Conservation (phyloP, 371 early-diverging fungal genomes). For the Mucor ambiguus region DNA sequence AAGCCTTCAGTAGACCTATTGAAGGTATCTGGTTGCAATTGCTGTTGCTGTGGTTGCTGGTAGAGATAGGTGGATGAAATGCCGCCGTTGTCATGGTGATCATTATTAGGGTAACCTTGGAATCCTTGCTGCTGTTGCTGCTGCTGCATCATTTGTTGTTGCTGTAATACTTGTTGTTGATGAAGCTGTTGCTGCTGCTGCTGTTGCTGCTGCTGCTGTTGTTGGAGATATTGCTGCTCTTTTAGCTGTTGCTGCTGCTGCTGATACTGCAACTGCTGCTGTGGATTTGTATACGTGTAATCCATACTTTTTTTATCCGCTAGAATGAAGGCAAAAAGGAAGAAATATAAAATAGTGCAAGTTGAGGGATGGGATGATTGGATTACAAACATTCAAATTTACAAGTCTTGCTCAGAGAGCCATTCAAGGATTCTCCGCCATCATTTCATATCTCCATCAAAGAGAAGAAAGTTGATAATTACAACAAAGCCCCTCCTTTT, state of each 20-base stretch:
- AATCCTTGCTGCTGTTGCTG: constrained; percentile 17
- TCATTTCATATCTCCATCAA: neutral
- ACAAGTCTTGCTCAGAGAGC: neutral
- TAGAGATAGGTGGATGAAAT: constrained; percentile 25
- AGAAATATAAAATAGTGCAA: neutral
- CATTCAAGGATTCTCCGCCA: neutral
- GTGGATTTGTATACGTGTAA: constrained; percentile 28
- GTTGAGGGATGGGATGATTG: neutral
- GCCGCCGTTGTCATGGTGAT: neutral
- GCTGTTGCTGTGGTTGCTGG: constrained; percentile 27
- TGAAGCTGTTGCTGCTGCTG: constrained; percentile 13
- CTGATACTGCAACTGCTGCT: constrained; percentile 6
- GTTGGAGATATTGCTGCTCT: constrained; percentile 5
- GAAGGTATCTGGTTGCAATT: constrained; percentile 28
- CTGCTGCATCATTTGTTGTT: constrained; percentile 7
- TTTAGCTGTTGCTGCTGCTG: constrained; percentile 4
- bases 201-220: constrained; percentile 9
- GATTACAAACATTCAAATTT: neutral
- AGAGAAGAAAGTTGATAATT: too few species aligned
- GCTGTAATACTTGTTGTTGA: neutral
- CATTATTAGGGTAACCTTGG: neutral
- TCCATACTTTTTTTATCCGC: constrained; percentile 17
- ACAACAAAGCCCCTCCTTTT: neutral
- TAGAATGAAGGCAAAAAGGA: neutral
- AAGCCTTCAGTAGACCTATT: constrained; percentile 67